Evolutionary conservation across 331 rosid species (phyloP).

Genomic region (Prunus yedoensis): DNA sequence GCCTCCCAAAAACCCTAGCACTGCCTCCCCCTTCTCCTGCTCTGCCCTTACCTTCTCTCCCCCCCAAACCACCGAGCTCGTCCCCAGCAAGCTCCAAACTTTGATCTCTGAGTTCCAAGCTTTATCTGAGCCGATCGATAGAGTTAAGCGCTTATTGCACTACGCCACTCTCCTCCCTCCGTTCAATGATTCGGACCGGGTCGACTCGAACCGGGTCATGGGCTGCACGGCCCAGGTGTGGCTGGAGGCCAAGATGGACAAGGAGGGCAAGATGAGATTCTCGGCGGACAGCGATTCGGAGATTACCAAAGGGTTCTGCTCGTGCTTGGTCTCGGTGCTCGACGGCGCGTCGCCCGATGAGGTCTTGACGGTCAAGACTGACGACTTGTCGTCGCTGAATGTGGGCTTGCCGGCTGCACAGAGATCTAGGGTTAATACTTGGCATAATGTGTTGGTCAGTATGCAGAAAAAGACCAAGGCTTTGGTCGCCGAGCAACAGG

Average conservation of each 20-base stretch:
- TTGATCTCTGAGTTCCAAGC: conserved; percentile 54
- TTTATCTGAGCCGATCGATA: conserved; percentile 57
- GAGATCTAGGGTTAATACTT: conserved; percentile 84
- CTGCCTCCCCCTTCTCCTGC: conserved; percentile 39
- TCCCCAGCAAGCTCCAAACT: conserved; percentile 45
- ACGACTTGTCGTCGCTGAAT: conserved; percentile 62
- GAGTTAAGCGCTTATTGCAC: conserved; percentile 64
- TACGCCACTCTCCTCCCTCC: conserved; percentile 47
- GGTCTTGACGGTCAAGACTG: conserved; percentile 58
- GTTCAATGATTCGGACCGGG: conserved; percentile 41
- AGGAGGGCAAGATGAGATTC: conserved; percentile 63
- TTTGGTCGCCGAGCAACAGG: conserved; percentile 64
- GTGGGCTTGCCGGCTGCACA: conserved; percentile 56
- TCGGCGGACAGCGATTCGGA: conserved; percentile 90
- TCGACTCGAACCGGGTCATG: conserved; percentile 84
- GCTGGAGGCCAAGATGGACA: conserved; percentile 58
- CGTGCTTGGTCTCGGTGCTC: conserved; percentile 67
- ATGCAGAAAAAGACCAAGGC: conserved; percentile 83
- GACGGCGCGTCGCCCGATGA: conserved; percentile 73
- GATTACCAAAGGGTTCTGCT: conserved; percentile 72
- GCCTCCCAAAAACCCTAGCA: conserved; percentile 15
- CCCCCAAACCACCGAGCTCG: conserved; percentile 30
- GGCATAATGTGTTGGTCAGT: conserved; percentile 83
- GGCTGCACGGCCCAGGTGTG: conserved; percentile 95
- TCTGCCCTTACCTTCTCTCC: conserved; percentile 43